Base-by-base conservation (phyloP, 805 yeast genomes). In the Dipodascus albidus region DNA sequence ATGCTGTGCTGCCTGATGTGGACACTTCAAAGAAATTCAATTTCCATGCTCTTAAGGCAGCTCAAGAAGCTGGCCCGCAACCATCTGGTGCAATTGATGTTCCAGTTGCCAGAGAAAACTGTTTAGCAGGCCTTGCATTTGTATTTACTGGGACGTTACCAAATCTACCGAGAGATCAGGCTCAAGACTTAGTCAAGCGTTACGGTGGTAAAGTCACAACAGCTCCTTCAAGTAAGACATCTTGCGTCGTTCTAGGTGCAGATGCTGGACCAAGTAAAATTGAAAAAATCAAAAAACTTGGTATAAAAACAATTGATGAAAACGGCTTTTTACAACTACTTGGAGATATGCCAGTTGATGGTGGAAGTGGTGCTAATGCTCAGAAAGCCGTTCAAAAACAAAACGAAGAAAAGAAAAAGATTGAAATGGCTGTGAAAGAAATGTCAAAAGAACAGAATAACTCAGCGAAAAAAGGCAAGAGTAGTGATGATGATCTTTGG, bases 191-290 rank as follows among this genome's bases (percentile, higher is more conserved):
- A 11, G 96, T 96, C 3, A 83, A 87, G 60, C 76, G 78, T 58
- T 88, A 91, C 62, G 99, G 99, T 15, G 99, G 96, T 2, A 82
- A 82, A 61, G 95, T 91, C 17, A 87, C 71, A 0, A 81, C 87
- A 60, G 79, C 96, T 0, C 83, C 91, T 23, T 85, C 93, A 53
- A 80, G 87, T 9, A 87, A 84, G 62, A 93, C 99, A 0, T 79
- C 88, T 22, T 74, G 89, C 49, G 96, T 91, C 1, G 97, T 93
- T 1, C 74, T 93, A 27, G 99, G 99, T 4, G 88, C 78, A 52
- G 97, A 93, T 59, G 98, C 99, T 1, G 99, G 99, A 0, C 97
- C 98, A 1, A 81, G 88, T n/a, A 93, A 93, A 67, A 80, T 93
- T 47, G 79, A 80, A 61, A 87, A 83, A 62, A 91, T 95, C 59